Evolutionary conservation across 108 stramenopile genomes (phyloP).

Genomic region (Thalassiosira profunda): DNA sequence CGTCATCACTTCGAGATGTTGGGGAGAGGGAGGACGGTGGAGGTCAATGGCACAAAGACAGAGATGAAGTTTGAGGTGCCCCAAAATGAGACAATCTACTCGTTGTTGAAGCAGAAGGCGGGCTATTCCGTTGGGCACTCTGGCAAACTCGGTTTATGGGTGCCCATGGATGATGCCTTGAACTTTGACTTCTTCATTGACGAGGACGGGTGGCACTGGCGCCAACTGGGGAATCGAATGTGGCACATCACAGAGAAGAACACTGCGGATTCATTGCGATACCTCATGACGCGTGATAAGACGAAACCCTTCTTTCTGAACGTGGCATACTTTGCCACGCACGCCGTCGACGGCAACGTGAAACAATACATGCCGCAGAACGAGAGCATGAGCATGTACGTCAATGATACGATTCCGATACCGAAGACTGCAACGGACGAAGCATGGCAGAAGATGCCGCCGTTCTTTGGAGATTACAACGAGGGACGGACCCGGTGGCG

Average conservation of each 20-base stretch:
- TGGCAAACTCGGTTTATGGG: constrained; percentile 67
- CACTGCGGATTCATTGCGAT: constrained; percentile 64
- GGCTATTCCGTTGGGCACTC: constrained; percentile 72
- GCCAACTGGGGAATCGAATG: constrained; percentile 23
- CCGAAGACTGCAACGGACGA: constrained; percentile 56
- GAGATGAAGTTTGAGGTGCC: constrained; percentile 45
- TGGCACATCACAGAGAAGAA: constrained; percentile 75
- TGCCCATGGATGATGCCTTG: constrained; percentile 21
- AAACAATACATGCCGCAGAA: constrained; percentile 65
- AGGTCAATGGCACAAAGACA: constrained; percentile 20
- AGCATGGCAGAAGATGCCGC: constrained; percentile 56
- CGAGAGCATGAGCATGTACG: constrained; percentile 55
- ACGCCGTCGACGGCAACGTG: constrained; percentile 59
- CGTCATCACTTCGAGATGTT: constrained; percentile 58
- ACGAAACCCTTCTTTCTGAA: constrained; percentile 74
- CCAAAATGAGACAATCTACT: constrained; percentile 78
- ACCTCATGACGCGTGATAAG: constrained; percentile 52
- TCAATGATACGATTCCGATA: constrained; percentile 58
- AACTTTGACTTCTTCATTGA: constrained; percentile 45
- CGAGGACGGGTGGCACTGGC: constrained; percentile 56
- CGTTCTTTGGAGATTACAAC: constrained; percentile 62
- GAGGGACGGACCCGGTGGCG: constrained; percentile 74
- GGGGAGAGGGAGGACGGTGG: constrained; percentile 34
- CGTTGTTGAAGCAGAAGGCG: constrained; percentile 60
- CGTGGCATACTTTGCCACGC: constrained; percentile 86